phyloP scores from a whole-genome alignment of 2,329 filamentous ascomycete genomes.

The Microdochium paspali region DNA sequence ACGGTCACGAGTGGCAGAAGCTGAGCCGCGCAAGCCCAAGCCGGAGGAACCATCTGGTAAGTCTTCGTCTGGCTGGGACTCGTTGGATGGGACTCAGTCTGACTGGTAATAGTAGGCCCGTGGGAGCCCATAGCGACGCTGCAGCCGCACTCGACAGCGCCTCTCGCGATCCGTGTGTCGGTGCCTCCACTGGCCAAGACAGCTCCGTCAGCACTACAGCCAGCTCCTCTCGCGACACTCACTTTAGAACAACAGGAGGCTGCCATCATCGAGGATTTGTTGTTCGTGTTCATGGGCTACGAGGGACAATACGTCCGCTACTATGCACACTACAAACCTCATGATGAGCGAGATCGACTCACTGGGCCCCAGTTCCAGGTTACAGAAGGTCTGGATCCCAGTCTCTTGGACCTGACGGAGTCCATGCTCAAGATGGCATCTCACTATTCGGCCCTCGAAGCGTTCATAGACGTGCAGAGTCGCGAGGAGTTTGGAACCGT shows the following conservation, averaged over 20 bases:
- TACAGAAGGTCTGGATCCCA: conserved; percentile 77
- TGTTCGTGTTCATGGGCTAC: conserved; percentile 96
- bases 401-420: conserved; percentile 74
- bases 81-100: conserved; percentile 11
- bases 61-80: conserved; percentile 7
- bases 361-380: conserved; percentile 75
- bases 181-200: conserved; percentile 66
- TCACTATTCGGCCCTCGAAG: conserved; percentile 83
- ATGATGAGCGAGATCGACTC: conserved; percentile 77
- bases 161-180: conserved; percentile 36
- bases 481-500: conserved; percentile 88
- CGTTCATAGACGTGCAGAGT: conserved; percentile 91
- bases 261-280: conserved; percentile 77
- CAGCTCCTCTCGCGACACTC: conserved; percentile 58
- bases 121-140: conserved; percentile 80
- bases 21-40: conserved; percentile 32
- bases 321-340: conserved; percentile 73
- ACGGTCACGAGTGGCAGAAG: conserved; percentile 33
- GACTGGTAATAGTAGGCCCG: conserved; percentile 25
- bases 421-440: conserved; percentile 93
- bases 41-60: conserved; percentile 41
- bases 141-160: conserved; percentile 52
- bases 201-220: conserved; percentile 60
- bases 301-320: conserved; percentile 97
- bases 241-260: conserved; percentile 76